Evolutionary conservation across 2,329 filamentous ascomycete genomes (phyloP), one percentile per base, ranked within the genome.

Genomic region (Bipolaris bicolor): DNA sequence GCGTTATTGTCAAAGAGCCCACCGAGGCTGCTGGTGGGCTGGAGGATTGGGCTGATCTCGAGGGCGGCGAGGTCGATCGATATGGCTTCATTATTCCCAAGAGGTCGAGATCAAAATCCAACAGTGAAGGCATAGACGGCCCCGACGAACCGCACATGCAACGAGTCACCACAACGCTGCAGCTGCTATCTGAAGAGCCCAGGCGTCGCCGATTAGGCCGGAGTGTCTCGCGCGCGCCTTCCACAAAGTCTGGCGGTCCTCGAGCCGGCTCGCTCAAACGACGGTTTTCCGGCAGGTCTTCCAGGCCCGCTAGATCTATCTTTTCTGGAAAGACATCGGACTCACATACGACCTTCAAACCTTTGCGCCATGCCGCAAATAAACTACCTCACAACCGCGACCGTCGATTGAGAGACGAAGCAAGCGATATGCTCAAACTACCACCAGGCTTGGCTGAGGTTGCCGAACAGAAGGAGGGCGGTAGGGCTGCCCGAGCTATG

Each of bases 11-110:
- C 48, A 79, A 82, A 62, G 83, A 87, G 61, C 77, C 81, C 10
- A 77, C 80, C 48, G 86, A 88, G 72, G 73, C 84, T 31, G 86
- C 86, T 20, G 86, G 86, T 7, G 86, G 86, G 2, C 81, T 88
- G 47, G 86, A 89, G 62, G 86, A 88, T 63, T 89, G 86, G 86
- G 80, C 84, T 58, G 81, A 88, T 70, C 76, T 89, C 10, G 78
- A 83, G 16, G 83, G 80, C 5, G 82, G 77, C 13, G 82, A 87
- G 60, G 85, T 88, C 3, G 86, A 89, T 70, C 80, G 86, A 57
- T 89, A 88, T 69, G 86, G 86, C 9, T 89, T 89, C 74, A 88
- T 89, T 58, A 71, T 82, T 13, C 78, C 79, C 3, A 77, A 71
- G 41, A 78, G 76, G 56, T 60, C 63, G 13, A 58, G 67, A 7